phyloP scores from a whole-genome alignment of 768 basidiomycete species.

The Lentinula sp. region DNA sequence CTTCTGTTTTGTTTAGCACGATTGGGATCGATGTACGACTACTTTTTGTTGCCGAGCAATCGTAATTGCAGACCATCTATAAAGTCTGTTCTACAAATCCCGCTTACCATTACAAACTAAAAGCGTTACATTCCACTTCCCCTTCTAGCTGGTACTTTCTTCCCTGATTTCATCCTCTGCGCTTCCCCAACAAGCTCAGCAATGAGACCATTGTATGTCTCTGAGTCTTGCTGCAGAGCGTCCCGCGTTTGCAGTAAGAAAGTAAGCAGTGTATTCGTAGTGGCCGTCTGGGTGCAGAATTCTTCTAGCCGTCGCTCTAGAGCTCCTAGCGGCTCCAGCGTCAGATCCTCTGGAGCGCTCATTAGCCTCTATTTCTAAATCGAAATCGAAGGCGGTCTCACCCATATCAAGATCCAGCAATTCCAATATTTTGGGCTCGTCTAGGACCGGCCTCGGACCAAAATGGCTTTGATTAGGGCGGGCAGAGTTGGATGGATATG shows the following conservation, averaged over 20 bases:
- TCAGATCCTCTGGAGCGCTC: constrained; percentile 52
- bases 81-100: background rate
- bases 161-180: constrained; percentile 72
- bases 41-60: too few species aligned
- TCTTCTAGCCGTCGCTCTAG: constrained; percentile 66
- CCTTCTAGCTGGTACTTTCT: constrained; percentile 41
- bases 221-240: constrained; percentile 78
- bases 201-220: constrained; percentile 87
- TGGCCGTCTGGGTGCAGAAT: constrained; percentile 65
- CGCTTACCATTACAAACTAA: background rate
- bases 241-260: constrained; percentile 79
- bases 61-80: too few species aligned
- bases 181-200: constrained; percentile 91
- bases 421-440: constrained; percentile 57
- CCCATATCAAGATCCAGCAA: constrained; percentile 66
- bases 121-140: constrained; percentile 35
- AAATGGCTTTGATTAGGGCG: constrained; percentile 38
- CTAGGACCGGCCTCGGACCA: constrained; percentile 73
- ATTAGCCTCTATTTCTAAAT: constrained; percentile 1
- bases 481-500: constrained; percentile 27
- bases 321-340: constrained; percentile 60
- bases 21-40: too few species aligned
- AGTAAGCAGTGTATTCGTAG: constrained; percentile 71
- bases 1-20: too few species aligned
- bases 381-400: constrained; percentile 23